phyloP scores from a whole-genome alignment of 2,329 filamentous ascomycete species.

The Scytalidium sp. region DNA sequence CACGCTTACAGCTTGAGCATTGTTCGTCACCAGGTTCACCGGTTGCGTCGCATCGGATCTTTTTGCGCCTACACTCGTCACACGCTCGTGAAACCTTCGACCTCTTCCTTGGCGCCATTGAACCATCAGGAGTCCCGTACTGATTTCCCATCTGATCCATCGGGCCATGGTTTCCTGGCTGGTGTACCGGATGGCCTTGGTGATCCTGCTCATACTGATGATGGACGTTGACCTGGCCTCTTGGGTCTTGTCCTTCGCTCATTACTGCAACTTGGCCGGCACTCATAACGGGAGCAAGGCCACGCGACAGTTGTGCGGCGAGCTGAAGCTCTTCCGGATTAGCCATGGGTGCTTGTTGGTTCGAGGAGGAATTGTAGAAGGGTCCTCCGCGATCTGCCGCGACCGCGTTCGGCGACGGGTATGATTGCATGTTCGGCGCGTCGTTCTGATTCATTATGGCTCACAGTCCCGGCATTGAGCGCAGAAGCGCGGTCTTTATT shows the following conservation, averaged over 20 bases:
- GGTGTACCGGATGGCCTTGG: constrained; percentile 8
- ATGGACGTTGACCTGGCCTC: constrained; percentile 30
- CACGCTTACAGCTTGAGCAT: constrained; percentile 78
- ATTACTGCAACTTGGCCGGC: constrained; percentile 31
- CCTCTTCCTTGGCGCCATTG: constrained; percentile 59
- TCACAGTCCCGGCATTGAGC: neutral
- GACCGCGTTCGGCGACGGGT: constrained; percentile 25
- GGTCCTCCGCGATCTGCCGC: constrained; percentile 21
- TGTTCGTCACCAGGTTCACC: constrained; percentile 70
- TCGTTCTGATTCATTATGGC: constrained; percentile 16
- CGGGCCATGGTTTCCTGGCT: constrained; percentile 14
- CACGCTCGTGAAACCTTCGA: constrained; percentile 87
- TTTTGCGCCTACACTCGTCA: constrained; percentile 85
- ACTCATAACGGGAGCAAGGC: constrained; percentile 39
- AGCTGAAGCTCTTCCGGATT: constrained; percentile 41
- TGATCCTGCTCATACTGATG: constrained; percentile 31
- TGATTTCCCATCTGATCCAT: constrained; percentile 40
- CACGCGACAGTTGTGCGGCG: constrained; percentile 42
- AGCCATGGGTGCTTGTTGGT: constrained; percentile 21
- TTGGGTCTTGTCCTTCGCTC: constrained; percentile 33
- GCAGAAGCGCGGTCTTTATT: neutral
- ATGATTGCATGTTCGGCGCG: constrained; percentile 26
- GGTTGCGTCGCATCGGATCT: constrained; percentile 83
- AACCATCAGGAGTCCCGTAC: constrained; percentile 44
- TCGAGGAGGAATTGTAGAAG: constrained; percentile 22